Base-by-base conservation (phyloP, 2,329 filamentous ascomycete species). In the Fusarium sp. region DNA sequence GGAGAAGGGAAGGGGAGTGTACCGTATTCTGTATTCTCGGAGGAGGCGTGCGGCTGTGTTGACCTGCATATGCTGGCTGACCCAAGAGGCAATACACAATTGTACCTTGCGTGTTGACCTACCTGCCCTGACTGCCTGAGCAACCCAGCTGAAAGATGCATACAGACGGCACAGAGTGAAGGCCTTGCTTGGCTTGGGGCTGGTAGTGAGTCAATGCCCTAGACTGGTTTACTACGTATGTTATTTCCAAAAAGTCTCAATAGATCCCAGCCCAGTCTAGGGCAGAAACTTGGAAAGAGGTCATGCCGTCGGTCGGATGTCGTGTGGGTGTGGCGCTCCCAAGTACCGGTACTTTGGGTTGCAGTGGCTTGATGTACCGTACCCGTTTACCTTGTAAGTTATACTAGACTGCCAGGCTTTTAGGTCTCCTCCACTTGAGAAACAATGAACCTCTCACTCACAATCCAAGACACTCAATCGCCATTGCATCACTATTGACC, bases 41-140 rank as follows among this genome's bases (percentile, higher is more conserved):
- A 69, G 66, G 66, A 70, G 67, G 67, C 67, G 67, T 69, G 67
- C 66, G 67, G 67, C 67, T 69, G 67, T 69, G 67, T 67, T 70
- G 55, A 62, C 57, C 51, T 67, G 67, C 62, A 69, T 69, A 69
- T 62, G 65, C 62, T 68, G 60, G 65, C 59, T 68, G 57, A 66
- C 45, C 57, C 42, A 58, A 62, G 47, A 67, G 63, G 65, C 65
- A 67, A 64, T 51, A 49, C 40, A 40, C 39, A 19, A 49, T 55
- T 40, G 47, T 52, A 49, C 54, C 58, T 47, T 55, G 28, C 51
- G 56, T 45, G 44, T 21, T 3, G 26, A 46, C 31, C 54, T 40
- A 21, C 26, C 26, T 28, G 26, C 9, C 26, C 10, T 28, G 26
- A 28, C 26, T 28, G 26, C 9, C 26, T 28, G 26, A 26, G 24